phyloP scores from a whole-genome alignment of 208 protist species.

The Trypanosoma conorhini region DNA sequence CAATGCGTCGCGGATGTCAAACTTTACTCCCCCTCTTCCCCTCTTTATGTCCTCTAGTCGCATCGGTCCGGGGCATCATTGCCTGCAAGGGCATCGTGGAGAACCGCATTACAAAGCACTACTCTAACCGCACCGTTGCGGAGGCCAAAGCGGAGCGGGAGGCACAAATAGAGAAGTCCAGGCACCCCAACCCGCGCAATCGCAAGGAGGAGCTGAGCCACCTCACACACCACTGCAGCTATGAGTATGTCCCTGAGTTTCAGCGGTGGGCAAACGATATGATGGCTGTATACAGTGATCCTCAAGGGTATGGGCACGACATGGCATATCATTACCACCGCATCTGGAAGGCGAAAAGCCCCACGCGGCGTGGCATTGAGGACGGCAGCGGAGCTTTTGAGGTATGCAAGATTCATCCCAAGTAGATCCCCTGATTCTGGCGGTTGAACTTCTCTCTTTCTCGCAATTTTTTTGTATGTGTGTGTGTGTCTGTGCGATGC shows the following conservation, averaged over 20 bases:
- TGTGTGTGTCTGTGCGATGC: neutral
- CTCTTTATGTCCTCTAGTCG: neutral
- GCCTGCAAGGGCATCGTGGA: conserved; percentile 87
- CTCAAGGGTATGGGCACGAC: conserved; percentile 81
- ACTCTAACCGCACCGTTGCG: conserved; percentile 78
- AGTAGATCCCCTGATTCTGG: conserved; percentile 30
- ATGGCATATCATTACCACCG: conserved; percentile 93
- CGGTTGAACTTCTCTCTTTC: neutral
- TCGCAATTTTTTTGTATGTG: conserved; percentile 10
- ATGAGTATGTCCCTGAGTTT: conserved; percentile 92
- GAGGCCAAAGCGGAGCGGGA: conserved; percentile 72
- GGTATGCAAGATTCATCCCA: conserved; percentile 68
- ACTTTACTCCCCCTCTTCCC: neutral
- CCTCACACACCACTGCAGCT: conserved; percentile 84
- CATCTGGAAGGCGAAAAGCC: conserved; percentile 88
- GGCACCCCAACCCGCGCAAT: conserved; percentile 76
- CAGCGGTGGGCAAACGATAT: conserved; percentile 92
- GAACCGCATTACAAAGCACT: conserved; percentile 85
- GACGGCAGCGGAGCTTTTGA: conserved; percentile 84
- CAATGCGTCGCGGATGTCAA: conserved; percentile 32
- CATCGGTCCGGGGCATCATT: conserved; percentile 33
- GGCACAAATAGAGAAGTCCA: conserved; percentile 41
- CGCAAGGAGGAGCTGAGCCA: conserved; percentile 88
- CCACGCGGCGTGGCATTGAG: conserved; percentile 69
- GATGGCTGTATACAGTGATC: conserved; percentile 89